These are phyloP conservation scores for Apiospora marii DNA, from an alignment of 2,329 filamentous ascomycete species.

Conservation along the genomic window DNA sequence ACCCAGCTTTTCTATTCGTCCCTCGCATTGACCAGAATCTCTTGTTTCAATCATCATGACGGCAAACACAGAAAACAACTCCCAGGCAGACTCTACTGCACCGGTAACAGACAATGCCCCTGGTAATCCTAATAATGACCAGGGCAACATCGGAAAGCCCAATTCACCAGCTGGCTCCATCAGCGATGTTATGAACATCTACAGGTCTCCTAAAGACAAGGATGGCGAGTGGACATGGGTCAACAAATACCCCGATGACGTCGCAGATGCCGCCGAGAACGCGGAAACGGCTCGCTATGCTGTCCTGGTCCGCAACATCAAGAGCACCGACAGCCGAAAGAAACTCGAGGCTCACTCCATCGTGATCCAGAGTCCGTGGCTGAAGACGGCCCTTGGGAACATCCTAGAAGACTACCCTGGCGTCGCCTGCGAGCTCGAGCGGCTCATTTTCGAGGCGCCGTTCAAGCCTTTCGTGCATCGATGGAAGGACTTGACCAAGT, in stretches of 20 bases:
- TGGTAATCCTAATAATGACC: not conserved
- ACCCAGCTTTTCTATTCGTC: rapidly evolving
- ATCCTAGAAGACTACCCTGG: slow-evolving; percentile 67
- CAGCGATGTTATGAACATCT: slow-evolving; percentile 30
- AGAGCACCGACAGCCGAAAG: slow-evolving; percentile 57
- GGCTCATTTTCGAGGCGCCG: slow-evolving; percentile 66
- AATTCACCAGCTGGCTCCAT: not conserved
- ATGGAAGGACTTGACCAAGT: slow-evolving; percentile 59
- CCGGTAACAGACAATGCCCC: not conserved
- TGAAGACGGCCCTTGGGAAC: slow-evolving; percentile 63
- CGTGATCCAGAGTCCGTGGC: slow-evolving; percentile 67
- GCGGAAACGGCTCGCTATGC: slow-evolving; percentile 59
- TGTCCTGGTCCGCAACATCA: slow-evolving; percentile 55
- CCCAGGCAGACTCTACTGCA: not conserved
- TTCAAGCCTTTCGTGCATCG: slow-evolving; percentile 73
- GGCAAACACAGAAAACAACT: not conserved
- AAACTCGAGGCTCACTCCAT: slow-evolving; percentile 62
- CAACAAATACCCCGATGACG: slow-evolving; percentile 49
- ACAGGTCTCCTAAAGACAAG: slow-evolving; percentile 46
- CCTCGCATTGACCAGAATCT: not conserved
- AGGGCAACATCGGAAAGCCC: not conserved
- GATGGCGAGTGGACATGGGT: slow-evolving; percentile 43
- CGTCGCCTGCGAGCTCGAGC: slow-evolving; percentile 64
- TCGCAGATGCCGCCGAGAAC: slow-evolving; percentile 57
- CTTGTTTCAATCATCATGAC: not conserved